A percentile compares a stretch with the other conserved stretches of the same genome.
phyloP scores from a whole-genome alignment of 2,329 filamentous ascomycete genomes.

The Trichoderma semiorbis region DNA sequence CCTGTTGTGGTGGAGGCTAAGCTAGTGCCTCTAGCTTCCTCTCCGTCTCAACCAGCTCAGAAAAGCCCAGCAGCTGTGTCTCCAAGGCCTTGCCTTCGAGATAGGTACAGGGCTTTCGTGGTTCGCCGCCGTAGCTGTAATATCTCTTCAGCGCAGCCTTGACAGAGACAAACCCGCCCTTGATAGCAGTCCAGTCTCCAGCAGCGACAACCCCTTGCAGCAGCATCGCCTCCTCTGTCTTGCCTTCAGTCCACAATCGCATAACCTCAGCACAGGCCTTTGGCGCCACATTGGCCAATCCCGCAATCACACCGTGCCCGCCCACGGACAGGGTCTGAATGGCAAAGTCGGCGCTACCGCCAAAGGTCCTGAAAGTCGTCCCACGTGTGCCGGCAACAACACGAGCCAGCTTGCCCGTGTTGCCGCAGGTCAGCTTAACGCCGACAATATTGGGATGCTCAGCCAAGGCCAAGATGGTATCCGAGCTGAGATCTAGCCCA shows the following conservation, averaged over 20 bases:
- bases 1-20: constrained; percentile 13
- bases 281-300: constrained; percentile 67
- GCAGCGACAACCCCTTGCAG: constrained; percentile 62
- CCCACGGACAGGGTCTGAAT: constrained; percentile 67
- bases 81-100: constrained; percentile 25
- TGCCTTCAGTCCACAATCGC: constrained; percentile 57
- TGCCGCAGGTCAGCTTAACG: constrained; percentile 61
- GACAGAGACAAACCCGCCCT: constrained; percentile 65
- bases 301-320: constrained; percentile 68
- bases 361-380: constrained; percentile 61
- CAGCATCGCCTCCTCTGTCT: constrained; percentile 54
- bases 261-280: constrained; percentile 60
- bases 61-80: constrained; percentile 22
- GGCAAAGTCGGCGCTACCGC: constrained; percentile 71
- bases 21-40: constrained; percentile 30
- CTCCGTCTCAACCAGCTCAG: constrained; percentile 26
- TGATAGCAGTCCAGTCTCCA: constrained; percentile 67
- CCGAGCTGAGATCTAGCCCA: constrained; percentile 57
- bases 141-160: constrained; percentile 62
- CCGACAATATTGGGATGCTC: constrained; percentile 57
- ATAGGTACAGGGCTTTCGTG: constrained; percentile 47
- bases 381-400: constrained; percentile 43
- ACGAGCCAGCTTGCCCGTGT: constrained; percentile 57
- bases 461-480: constrained; percentile 51
- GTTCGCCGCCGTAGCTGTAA: constrained; percentile 60